A percentile compares a stretch with the other conserved stretches of the same genome.
phyloP scores from a whole-genome alignment of 2,329 filamentous ascomycete species.

The Bipolaris bicolor region DNA sequence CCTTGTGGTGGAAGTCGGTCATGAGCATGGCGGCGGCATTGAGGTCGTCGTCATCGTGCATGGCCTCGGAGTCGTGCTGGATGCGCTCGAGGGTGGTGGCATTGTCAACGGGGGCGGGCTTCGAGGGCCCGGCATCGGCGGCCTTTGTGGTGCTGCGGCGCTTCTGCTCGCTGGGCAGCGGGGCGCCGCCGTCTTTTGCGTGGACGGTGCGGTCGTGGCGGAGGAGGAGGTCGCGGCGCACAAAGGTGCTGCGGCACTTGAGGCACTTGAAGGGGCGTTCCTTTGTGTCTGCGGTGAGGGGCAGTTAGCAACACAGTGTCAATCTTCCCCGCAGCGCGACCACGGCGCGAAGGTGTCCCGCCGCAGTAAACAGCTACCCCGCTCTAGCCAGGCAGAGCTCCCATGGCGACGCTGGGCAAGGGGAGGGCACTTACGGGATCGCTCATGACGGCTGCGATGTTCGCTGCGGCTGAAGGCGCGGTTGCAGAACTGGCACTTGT shows the following conservation, averaged over 20 bases:
- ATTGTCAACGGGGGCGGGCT: constrained; percentile 80
- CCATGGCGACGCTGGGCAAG: constrained; percentile 24
- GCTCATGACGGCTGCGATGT: constrained; percentile 94
- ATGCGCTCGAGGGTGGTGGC: constrained; percentile 89
- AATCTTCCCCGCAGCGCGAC: constrained; percentile 45
- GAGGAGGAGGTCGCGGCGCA: constrained; percentile 92
- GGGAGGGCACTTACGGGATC: constrained; percentile 80
- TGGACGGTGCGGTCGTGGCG: constrained; percentile 98
- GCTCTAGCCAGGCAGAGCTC: constrained; percentile 30
- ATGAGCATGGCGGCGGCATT: constrained; percentile 99
- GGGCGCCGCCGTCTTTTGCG: constrained; percentile 94
- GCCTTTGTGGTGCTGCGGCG: constrained; percentile 74
- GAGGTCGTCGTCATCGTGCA: constrained; percentile 88
- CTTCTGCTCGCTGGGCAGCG: constrained; percentile 93
- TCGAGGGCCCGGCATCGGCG: constrained; percentile 64
- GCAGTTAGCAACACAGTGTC: constrained; percentile 42
- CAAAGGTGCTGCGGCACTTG: constrained; percentile 98
- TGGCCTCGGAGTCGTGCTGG: constrained; percentile 85
- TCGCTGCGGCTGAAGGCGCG: constrained; percentile 97
- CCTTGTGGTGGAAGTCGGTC: constrained; percentile 97
- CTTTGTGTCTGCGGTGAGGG: constrained; percentile 79
- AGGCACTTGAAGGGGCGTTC: constrained; percentile 98
- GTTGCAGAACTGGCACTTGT: constrained; percentile 99
- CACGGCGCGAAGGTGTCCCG: constrained; percentile 36
- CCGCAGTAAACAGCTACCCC: constrained; percentile 45